These are phyloP conservation scores for Phytophthora sp. DNA, from an alignment of 352 stramenopile genomes.

Conservation along the genomic window DNA sequence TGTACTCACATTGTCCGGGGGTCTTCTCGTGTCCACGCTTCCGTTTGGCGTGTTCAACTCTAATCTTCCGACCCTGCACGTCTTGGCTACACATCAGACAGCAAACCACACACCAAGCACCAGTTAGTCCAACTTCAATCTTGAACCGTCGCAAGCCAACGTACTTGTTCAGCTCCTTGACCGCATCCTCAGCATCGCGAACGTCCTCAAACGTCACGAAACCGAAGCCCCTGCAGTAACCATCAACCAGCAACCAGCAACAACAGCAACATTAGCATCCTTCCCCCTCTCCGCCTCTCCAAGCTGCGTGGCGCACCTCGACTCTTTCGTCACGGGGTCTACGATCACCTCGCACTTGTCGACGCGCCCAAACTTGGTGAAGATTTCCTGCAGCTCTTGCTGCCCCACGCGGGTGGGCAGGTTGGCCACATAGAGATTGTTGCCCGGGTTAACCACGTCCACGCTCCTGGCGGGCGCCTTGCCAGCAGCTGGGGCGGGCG, in stretches of 20 bases:
- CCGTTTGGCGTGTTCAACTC: slow-evolving; percentile 84
- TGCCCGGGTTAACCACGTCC: slow-evolving; percentile 61
- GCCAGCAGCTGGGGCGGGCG: slow-evolving; percentile 27
- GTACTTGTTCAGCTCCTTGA: slow-evolving; percentile 84
- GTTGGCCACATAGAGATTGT: slow-evolving; percentile 86
- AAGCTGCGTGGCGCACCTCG: slow-evolving; percentile 40
- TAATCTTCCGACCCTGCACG: slow-evolving; percentile 68
- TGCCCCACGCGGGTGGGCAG: slow-evolving; percentile 61
- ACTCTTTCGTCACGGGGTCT: slow-evolving; percentile 79
- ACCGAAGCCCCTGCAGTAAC: slow-evolving; percentile 63
- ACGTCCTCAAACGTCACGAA: slow-evolving; percentile 85
- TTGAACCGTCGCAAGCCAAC: slow-evolving; percentile 11
- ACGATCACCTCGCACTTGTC: slow-evolving; percentile 84
- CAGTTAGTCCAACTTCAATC: slow-evolving; percentile 1
- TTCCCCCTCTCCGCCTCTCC: neutral
- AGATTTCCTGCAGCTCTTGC: slow-evolving; percentile 71
- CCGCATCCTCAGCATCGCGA: slow-evolving; percentile 75
- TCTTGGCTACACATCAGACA: slow-evolving; percentile 70
- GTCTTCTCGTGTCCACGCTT: slow-evolving; percentile 83
- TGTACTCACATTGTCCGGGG: slow-evolving; percentile 77
- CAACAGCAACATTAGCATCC: neutral
- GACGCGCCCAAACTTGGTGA: slow-evolving; percentile 75
- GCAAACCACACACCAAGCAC: slow-evolving; percentile 2
- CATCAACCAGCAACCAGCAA: no score
- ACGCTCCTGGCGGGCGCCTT: slow-evolving; percentile 15